Percentiles rank a stretch among this genome's conserved stretches.
phyloP scores from a whole-genome alignment of 176 grass and related monocot genomes.

The Raddia distichophylla region DNA sequence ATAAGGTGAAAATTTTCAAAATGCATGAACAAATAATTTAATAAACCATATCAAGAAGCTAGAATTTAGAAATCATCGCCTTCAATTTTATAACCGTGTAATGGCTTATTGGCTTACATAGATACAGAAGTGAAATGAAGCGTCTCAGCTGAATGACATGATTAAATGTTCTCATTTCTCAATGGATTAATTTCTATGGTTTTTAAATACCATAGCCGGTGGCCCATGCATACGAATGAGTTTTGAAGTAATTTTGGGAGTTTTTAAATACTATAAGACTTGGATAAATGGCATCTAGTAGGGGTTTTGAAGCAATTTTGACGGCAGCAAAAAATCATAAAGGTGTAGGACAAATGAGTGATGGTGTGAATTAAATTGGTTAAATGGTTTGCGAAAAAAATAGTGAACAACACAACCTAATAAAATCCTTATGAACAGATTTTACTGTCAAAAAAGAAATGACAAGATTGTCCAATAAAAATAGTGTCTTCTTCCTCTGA shows the following conservation, averaged over 20 bases:
- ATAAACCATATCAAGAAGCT: background rate
- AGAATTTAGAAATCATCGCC: conserved; percentile 7
- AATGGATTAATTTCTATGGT: background rate
- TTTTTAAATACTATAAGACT: too few species aligned
- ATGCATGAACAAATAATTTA: background rate
- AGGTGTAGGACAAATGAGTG: background rate
- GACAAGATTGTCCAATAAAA: conserved; percentile 28
- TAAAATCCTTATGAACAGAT: background rate
- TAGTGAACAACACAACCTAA: background rate
- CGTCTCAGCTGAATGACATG: conserved; percentile 6
- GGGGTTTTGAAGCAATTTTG: background rate
- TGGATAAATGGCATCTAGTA: too few species aligned
- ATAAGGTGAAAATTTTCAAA: background rate
- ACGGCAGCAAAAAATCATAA: background rate
- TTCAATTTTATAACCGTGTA: background rate
- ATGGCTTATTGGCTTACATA: background rate
- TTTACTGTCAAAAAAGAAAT: conserved; percentile 6
- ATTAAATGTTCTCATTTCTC: conserved; percentile 11
- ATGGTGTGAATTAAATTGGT: conserved; percentile 11
- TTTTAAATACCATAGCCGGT: background rate
- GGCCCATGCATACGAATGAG: background rate
- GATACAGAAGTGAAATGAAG: conserved; percentile 16
- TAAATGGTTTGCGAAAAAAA: background rate
- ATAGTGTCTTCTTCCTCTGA: background rate
- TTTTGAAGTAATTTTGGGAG: background rate